phyloP scores from a whole-genome alignment of 2,329 filamentous ascomycete genomes.

The Nemania serpens region DNA sequence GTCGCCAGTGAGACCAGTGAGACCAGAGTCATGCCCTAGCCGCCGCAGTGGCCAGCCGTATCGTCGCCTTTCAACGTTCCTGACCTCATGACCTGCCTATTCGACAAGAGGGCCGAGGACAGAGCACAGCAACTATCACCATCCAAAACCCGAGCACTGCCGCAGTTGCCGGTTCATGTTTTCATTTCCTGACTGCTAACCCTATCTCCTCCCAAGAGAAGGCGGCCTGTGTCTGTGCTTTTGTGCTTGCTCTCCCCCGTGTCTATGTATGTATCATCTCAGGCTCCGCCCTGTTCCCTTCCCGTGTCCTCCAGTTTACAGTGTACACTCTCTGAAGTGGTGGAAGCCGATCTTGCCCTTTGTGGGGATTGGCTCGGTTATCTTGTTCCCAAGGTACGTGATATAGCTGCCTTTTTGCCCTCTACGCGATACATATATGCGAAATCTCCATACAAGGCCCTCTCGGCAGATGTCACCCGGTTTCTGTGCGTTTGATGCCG shows the following conservation, averaged over 20 bases:
- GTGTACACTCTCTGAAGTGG: background rate
- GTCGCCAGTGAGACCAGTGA: slow-evolving; percentile 5
- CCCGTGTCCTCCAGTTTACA: background rate
- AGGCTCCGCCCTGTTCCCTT: background rate
- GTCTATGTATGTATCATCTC: slow-evolving; percentile 13
- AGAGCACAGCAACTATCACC: background rate
- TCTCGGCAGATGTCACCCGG: slow-evolving; percentile 36
- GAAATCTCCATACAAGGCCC: slow-evolving; percentile 32
- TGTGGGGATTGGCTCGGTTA: slow-evolving; percentile 26
- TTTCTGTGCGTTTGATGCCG: slow-evolving; percentile 25
- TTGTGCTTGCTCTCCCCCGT: slow-evolving; percentile 1
- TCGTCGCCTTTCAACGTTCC: slow-evolving; percentile 4
- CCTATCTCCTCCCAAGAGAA: slow-evolving; percentile 2
- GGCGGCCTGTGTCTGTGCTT: slow-evolving; percentile 8
- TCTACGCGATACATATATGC: slow-evolving; percentile 19
- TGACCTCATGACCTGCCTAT: slow-evolving; percentile 15
- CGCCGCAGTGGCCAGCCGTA: background rate
- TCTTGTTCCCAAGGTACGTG: slow-evolving; percentile 34
- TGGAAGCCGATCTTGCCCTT: background rate
- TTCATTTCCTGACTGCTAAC: slow-evolving; percentile 14
- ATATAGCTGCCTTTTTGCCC: slow-evolving; percentile 25
- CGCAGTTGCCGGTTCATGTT: slow-evolving; percentile 17
- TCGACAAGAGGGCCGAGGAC: slow-evolving; percentile 18
- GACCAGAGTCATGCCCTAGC: slow-evolving; percentile 7
- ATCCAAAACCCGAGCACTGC: slow-evolving; percentile 19